These are phyloP conservation scores for Ustanciosporium gigantosporum DNA, from an alignment of 1,284 basidiomycete species.

Conservation along the genomic window DNA sequence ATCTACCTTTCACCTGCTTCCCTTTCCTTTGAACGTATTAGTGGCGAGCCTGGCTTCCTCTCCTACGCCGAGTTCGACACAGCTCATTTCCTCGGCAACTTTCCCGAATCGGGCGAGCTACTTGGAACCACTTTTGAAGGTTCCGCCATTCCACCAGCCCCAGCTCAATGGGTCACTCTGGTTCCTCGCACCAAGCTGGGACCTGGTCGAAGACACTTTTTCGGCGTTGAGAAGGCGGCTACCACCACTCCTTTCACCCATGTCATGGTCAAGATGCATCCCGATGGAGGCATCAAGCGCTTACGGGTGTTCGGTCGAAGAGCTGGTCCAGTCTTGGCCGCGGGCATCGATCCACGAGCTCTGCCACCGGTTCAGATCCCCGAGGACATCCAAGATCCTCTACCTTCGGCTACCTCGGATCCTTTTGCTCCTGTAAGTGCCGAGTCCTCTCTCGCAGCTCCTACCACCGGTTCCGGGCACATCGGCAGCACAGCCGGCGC, in stretches of 20 bases:
- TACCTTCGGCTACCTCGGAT: slow-evolving; percentile 37
- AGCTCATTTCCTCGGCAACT: slow-evolving; percentile 94
- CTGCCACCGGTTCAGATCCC: slow-evolving; percentile 42
- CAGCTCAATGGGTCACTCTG: slow-evolving; percentile 71
- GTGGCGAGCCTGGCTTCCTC: slow-evolving; percentile 67
- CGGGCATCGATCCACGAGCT: slow-evolving; percentile 9
- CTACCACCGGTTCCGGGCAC: not conserved
- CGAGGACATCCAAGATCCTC: slow-evolving; percentile 26
- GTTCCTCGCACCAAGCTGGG: slow-evolving; percentile 79
- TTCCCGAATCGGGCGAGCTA: slow-evolving; percentile 78
- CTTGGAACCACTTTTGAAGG: slow-evolving; percentile 68
- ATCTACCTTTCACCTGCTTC: not conserved
- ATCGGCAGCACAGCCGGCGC: not conserved
- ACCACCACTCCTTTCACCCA: slow-evolving; percentile 87
- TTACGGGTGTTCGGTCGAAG: slow-evolving; percentile 78
- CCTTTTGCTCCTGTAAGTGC: slow-evolving; percentile 31
- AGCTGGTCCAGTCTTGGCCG: slow-evolving; percentile 47
- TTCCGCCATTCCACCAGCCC: slow-evolving; percentile 10
- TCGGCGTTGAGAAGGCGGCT: slow-evolving; percentile 73
- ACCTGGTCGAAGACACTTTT: slow-evolving; percentile 85
- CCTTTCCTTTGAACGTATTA: too few species aligned
- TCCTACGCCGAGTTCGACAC: slow-evolving; percentile 87
- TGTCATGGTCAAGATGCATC: slow-evolving; percentile 84
- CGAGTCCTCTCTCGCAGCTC: slow-evolving; percentile 6
- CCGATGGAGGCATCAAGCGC: slow-evolving; percentile 94